These are phyloP conservation scores for Scalesia atractyloides DNA, from an alignment of 129 eudicot genomes.

Conservation along the genomic window DNA sequence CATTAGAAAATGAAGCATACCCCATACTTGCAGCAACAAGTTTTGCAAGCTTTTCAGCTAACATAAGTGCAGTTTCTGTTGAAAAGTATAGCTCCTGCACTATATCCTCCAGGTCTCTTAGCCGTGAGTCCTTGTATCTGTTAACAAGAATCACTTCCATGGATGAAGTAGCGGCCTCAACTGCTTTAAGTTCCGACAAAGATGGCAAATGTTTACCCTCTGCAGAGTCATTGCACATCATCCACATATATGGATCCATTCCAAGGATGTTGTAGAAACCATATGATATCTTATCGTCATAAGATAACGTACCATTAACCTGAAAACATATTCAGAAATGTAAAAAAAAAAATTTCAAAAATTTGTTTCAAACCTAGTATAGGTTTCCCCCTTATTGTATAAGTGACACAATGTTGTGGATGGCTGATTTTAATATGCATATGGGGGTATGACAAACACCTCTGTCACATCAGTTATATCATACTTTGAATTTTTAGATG, in stretches of 20 bases:
- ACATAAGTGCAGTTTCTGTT: slow-evolving; percentile 40
- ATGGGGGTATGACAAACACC: too few species aligned
- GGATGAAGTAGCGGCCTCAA: slow-evolving; percentile 59
- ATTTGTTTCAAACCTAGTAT: too few species aligned
- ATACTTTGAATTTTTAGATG: not conserved
- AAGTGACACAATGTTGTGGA: too few species aligned
- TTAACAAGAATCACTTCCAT: slow-evolving; percentile 88
- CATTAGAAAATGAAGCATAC: slow-evolving; percentile 34
- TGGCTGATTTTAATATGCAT: too few species aligned
- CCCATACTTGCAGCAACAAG: slow-evolving; percentile 77
- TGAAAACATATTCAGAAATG: slow-evolving; percentile 28
- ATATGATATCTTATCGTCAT: slow-evolving; percentile 79
- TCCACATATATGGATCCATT: slow-evolving; percentile 92
- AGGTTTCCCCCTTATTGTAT: too few species aligned
- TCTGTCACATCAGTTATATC: not conserved
- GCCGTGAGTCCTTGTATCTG: slow-evolving; percentile 67
- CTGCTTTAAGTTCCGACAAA: slow-evolving; percentile 53
- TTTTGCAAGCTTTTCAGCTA: slow-evolving; percentile 68
- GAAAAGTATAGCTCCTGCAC: slow-evolving; percentile 79
- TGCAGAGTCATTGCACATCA: slow-evolving; percentile 61
- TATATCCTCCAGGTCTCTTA: slow-evolving; percentile 76
- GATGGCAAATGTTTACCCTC: slow-evolving; percentile 74
- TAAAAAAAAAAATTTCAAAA: too few species aligned
- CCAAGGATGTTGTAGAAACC: slow-evolving; percentile 89
- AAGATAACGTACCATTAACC: slow-evolving; percentile 88